Evolutionary conservation across 352 stramenopile species (phyloP).

Genomic region (Plasmopara viticola): DNA sequence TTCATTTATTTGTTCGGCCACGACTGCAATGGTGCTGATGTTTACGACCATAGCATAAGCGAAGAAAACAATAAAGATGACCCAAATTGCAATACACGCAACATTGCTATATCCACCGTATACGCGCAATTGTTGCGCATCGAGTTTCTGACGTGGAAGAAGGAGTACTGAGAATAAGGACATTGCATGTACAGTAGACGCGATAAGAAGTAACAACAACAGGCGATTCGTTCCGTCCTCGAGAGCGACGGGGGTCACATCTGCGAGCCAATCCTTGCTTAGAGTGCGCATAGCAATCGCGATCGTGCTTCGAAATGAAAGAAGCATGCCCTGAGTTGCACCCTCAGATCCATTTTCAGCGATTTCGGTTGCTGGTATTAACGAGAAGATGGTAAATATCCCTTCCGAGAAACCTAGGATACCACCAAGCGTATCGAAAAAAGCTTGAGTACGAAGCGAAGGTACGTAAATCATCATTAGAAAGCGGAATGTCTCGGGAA

Average conservation of each 20-base stretch:
- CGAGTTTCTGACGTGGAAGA: slow-evolving; percentile 53
- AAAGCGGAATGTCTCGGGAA: slow-evolving; percentile 45
- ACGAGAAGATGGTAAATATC: slow-evolving; percentile 65
- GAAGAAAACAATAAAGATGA: slow-evolving; percentile 60
- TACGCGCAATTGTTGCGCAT: slow-evolving; percentile 56
- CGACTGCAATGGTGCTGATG: slow-evolving; percentile 32
- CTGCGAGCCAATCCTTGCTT: slow-evolving; percentile 40
- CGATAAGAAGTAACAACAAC: slow-evolving; percentile 40
- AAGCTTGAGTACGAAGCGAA: slow-evolving; percentile 25
- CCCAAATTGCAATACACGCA: slow-evolving; percentile 39
- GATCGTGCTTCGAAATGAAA: slow-evolving; percentile 56
- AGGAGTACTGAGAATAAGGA: slow-evolving; percentile 45
- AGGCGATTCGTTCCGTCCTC: slow-evolving; percentile 23
- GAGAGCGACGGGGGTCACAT: slow-evolving; percentile 23
- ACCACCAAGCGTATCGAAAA: slow-evolving; percentile 48
- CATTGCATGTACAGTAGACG: slow-evolving; percentile 49
- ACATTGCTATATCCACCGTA: slow-evolving; percentile 56
- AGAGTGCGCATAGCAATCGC: slow-evolving; percentile 50
- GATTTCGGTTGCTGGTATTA: slow-evolving; percentile 61
- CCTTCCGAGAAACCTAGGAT: slow-evolving; percentile 52
- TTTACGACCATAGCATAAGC: slow-evolving; percentile 49
- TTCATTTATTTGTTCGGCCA: slow-evolving; percentile 9
- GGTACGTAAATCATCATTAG: slow-evolving; percentile 58
- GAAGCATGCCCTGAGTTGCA: slow-evolving; percentile 54
- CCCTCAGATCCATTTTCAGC: slow-evolving; percentile 65